These are phyloP conservation scores for Gryganskiella cystojenkinii DNA, from an alignment of 192 early-diverging fungal species.

Conservation along the genomic window DNA sequence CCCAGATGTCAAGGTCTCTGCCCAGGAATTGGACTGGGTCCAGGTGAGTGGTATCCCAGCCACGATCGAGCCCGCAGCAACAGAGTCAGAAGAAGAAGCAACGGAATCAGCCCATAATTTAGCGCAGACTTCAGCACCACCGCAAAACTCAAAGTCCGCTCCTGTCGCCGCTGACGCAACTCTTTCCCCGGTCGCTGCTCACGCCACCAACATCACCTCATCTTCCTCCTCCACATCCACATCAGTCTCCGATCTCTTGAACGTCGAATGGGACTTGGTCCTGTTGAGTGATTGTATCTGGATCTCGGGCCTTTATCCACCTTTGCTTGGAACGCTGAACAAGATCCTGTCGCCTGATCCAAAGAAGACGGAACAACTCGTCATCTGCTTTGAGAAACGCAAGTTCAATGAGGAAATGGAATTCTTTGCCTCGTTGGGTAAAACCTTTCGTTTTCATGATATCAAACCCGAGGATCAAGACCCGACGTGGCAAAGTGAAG, in stretches of 20 bases:
- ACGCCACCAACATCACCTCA: too few species aligned
- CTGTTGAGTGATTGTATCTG: conserved; percentile 54
- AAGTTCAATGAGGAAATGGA: conserved; percentile 50
- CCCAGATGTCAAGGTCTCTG: conserved; percentile 6
- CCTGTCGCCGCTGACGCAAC: neutral
- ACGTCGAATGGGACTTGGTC: conserved; percentile 33
- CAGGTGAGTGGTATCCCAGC: conserved; percentile 23
- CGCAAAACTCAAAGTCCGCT: neutral
- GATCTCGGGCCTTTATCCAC: conserved; percentile 31
- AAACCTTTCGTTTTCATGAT: conserved; percentile 40
- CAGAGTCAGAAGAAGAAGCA: neutral
- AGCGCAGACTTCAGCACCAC: neutral
- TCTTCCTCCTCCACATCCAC: neutral
- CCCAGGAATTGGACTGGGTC: conserved; percentile 45
- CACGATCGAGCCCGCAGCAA: neutral
- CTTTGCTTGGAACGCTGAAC: conserved; percentile 28
- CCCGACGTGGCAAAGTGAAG: conserved; percentile 48
- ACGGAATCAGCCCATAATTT: neutral
- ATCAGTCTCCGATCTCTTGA: conserved; percentile 4
- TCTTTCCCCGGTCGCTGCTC: too few species aligned
- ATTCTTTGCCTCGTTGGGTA: conserved; percentile 45
- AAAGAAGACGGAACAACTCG: conserved; percentile 12
- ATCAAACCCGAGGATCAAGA: conserved; percentile 50
- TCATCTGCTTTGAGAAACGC: conserved; percentile 47
- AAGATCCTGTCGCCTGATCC: conserved; percentile 5